These are phyloP conservation scores for Penicillium palitans DNA, from an alignment of 2,329 filamentous ascomycete species.

Conservation along the genomic window DNA sequence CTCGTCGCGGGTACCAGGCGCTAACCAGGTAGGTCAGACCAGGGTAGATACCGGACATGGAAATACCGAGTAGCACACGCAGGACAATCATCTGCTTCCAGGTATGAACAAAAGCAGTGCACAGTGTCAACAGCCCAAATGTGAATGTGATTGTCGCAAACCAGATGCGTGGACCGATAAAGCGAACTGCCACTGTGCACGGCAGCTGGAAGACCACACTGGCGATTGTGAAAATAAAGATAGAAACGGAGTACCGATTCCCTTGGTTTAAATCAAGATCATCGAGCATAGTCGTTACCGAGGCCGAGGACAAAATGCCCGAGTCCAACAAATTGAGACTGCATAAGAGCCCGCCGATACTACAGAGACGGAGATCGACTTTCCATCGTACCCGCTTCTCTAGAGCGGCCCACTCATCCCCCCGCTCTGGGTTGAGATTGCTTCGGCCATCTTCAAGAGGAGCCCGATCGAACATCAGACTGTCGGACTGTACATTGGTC, in stretches of 20 bases:
- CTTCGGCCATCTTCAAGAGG: neutral
- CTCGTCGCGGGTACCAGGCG: conserved; percentile 62
- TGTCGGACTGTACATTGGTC: neutral
- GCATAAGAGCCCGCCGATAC: conserved; percentile 69
- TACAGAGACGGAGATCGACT: conserved; percentile 67
- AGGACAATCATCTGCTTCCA: conserved; percentile 71
- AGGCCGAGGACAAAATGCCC: conserved; percentile 68
- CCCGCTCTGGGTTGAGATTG: neutral
- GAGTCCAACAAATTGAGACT: conserved; percentile 69
- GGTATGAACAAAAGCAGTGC: conserved; percentile 66
- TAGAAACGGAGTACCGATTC: conserved; percentile 67
- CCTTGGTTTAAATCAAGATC: conserved; percentile 63
- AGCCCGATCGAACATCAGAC: neutral
- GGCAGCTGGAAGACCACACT: conserved; percentile 69
- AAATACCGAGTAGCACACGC: conserved; percentile 64
- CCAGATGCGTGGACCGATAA: conserved; percentile 64
- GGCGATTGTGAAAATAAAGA: conserved; percentile 71
- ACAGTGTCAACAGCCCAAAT: conserved; percentile 66
- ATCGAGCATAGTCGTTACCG: conserved; percentile 66
- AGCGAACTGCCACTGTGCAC: conserved; percentile 65
- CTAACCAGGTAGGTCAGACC: conserved; percentile 50
- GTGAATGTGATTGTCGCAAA: conserved; percentile 60
- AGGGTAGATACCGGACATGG: conserved; percentile 54
- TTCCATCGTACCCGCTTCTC: conserved; percentile 59
- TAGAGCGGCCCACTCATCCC: conserved; percentile 29